phyloP scores from a whole-genome alignment of 257 asterid species.

The Anisodus acutangulus region DNA sequence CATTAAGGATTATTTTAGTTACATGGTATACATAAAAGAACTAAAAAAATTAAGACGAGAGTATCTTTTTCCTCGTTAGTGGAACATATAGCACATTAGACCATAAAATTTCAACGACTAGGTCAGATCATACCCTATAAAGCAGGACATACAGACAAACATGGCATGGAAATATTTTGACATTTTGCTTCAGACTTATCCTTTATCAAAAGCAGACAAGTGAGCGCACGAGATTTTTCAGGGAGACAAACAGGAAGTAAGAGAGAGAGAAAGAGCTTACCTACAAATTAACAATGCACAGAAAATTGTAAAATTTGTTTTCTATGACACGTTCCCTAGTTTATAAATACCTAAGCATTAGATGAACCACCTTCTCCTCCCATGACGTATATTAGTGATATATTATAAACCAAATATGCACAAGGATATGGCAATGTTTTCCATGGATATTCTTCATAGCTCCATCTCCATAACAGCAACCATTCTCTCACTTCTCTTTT shows the following conservation, averaged over 20 bases:
- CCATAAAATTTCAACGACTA: background rate
- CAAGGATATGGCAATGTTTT: background rate
- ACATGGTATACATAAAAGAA: too few species aligned
- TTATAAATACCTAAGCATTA: too few species aligned
- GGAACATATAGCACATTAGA: too few species aligned
- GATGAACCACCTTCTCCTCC: too few species aligned
- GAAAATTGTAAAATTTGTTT: background rate
- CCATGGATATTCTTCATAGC: slow-evolving; percentile 33
- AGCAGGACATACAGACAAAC: background rate
- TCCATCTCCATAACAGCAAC: slow-evolving; percentile 36
- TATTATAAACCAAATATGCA: background rate
- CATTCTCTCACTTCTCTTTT: slow-evolving; percentile 34
- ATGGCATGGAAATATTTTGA: background rate
- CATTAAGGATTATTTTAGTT: too few species aligned
- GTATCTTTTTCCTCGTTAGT: too few species aligned
- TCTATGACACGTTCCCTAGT: too few species aligned
- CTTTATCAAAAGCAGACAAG: background rate
- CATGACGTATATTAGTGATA: too few species aligned
- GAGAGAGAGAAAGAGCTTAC: background rate
- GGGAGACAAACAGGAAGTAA: background rate
- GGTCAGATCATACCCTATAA: background rate
- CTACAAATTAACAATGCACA: background rate
- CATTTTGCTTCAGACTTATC: background rate
- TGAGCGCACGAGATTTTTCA: background rate
- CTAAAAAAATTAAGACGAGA: too few species aligned